These are phyloP conservation scores for Haplosporangium sp. DNA, from an alignment of 371 early-diverging fungal genomes.

Conservation along the genomic window DNA sequence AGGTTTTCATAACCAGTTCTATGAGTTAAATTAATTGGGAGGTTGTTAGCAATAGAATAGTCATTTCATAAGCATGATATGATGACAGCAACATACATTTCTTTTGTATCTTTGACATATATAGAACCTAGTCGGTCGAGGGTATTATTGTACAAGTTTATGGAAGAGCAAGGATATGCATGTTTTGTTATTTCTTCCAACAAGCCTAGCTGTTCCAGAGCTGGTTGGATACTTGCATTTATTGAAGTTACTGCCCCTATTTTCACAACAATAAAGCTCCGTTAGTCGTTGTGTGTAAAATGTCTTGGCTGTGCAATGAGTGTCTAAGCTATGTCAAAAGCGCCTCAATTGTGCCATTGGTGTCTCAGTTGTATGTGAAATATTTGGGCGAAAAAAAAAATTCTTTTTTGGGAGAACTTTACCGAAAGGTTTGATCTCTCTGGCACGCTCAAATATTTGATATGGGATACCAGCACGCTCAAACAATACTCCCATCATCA, in stretches of 20 bases:
- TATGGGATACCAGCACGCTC: slow-evolving; percentile 11
- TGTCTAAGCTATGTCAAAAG: not conserved
- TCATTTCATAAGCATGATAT: not conserved
- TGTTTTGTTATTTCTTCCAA: not conserved
- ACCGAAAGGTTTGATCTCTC: slow-evolving; percentile 5
- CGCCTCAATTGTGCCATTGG: not conserved
- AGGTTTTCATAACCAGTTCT: slow-evolving; percentile 15
- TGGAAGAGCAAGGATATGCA: slow-evolving; percentile 1
- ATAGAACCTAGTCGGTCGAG: slow-evolving; percentile 5
- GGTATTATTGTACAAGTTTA: slow-evolving; percentile 8
- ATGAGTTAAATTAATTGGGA: not conserved
- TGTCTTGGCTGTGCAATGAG: no score
- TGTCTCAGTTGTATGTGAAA: no score
- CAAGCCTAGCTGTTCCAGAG: slow-evolving; percentile 15
- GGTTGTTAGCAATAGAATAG: not conserved
- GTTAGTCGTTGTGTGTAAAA: not conserved
- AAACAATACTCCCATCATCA: slow-evolving; percentile 14
- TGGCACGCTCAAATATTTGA: slow-evolving; percentile 4
- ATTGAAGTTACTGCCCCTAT: not conserved
- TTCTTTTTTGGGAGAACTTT: not conserved
- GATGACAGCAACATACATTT: not conserved
- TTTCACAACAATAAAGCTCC: not conserved
- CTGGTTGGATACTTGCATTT: slow-evolving; percentile 11
- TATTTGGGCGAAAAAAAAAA: no score
- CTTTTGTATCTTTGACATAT: not conserved